phyloP scores from a whole-genome alignment of 352 stramenopile genomes.

The Globisporangium megalacanthum region DNA sequence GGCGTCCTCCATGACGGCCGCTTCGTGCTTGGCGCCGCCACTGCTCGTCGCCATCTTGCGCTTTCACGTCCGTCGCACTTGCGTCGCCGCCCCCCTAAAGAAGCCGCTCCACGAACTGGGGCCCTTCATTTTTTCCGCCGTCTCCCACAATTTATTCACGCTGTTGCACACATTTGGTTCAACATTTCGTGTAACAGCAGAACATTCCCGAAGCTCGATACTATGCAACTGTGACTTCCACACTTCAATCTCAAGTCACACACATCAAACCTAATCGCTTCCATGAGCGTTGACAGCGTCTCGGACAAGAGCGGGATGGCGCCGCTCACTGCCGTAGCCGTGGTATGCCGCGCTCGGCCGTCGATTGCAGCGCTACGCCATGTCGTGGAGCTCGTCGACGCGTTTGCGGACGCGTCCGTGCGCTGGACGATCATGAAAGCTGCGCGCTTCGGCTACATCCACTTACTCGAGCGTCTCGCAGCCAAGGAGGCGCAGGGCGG shows the following conservation, averaged over 20 bases:
- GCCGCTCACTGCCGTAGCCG: conserved; percentile 14
- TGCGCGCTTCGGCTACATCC: conserved; percentile 28
- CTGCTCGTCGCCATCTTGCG: not conserved
- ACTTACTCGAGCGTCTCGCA: conserved; percentile 33
- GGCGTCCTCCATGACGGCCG: conserved; percentile 27
- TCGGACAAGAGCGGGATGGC: not conserved
- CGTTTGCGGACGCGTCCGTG: conserved; percentile 29
- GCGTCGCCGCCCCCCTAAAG: conserved; percentile 3
- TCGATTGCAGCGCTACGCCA: conserved; percentile 27
- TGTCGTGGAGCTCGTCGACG: conserved; percentile 29
- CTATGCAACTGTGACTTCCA: too few species aligned
- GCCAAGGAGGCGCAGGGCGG: conserved; percentile 9
- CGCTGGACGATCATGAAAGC: conserved; percentile 35
- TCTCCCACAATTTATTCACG: too few species aligned
- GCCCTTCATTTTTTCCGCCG: too few species aligned
- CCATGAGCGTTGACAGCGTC: not conserved
- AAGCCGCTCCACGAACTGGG: not conserved
- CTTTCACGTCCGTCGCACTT: not conserved
- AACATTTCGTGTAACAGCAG: too few species aligned
- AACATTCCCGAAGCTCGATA: too few species aligned
- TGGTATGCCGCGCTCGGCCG: conserved; percentile 15
- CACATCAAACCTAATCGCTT: not conserved
- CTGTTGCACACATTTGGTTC: too few species aligned
- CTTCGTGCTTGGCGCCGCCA: not conserved
- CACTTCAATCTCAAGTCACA: not conserved